These are phyloP conservation scores for Aureobasidium namibiae DNA, from an alignment of 2,329 filamentous ascomycete species.

Conservation along the genomic window DNA sequence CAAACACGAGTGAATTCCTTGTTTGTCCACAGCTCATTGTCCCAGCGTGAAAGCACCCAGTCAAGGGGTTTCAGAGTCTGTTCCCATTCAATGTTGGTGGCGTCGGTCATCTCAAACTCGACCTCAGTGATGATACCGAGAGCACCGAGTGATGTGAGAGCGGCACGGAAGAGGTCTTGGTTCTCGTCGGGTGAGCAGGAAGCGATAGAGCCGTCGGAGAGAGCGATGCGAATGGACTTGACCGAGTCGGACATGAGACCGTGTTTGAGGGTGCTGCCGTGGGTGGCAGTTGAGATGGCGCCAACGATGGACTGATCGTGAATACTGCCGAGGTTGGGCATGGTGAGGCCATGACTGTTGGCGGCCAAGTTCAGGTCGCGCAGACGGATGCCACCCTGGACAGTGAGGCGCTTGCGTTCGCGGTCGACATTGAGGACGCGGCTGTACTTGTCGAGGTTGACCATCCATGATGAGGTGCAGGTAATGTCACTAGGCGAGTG, in stretches of 20 bases:
- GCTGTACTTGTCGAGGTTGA: slow-evolving; percentile 82
- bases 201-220: slow-evolving; percentile 69
- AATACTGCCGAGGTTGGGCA: slow-evolving; percentile 91
- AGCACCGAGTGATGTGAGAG: slow-evolving; percentile 78
- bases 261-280: slow-evolving; percentile 78
- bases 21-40: slow-evolving; percentile 66
- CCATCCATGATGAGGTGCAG: slow-evolving; percentile 86
- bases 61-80: slow-evolving; percentile 68
- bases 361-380: slow-evolving; percentile 65
- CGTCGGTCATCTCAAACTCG: slow-evolving; percentile 70
- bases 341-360: slow-evolving; percentile 66
- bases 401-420: slow-evolving; percentile 58
- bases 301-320: slow-evolving; percentile 89
- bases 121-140: slow-evolving; percentile 87
- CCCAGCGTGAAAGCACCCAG: slow-evolving; percentile 64
- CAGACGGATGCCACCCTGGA: slow-evolving; percentile 84
- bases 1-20: slow-evolving; percentile 89
- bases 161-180: slow-evolving; percentile 75
- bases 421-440: slow-evolving; percentile 62
- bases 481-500: slow-evolving; percentile 91
- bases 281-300: slow-evolving; percentile 85
- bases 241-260: slow-evolving; percentile 78
- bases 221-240: slow-evolving; percentile 65
- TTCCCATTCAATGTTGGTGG: slow-evolving; percentile 78
- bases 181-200: slow-evolving; percentile 61